These are phyloP conservation scores for Neophaeococcomyces mojaviensis DNA, from an alignment of 2,329 filamentous ascomycete genomes.

Conservation along the genomic window DNA sequence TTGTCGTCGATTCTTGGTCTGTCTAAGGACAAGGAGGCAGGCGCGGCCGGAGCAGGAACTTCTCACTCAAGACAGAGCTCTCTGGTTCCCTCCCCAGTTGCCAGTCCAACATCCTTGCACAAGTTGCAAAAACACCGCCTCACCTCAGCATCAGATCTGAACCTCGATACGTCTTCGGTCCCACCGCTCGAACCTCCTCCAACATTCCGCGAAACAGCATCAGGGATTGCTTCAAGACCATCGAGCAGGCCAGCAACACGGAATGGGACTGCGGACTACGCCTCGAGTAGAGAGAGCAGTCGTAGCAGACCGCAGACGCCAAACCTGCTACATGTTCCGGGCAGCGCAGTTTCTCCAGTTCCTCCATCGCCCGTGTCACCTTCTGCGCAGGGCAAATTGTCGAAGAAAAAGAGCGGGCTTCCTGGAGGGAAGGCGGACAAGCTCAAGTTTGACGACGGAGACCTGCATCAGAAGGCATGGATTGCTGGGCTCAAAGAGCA, in stretches of 20 bases:
- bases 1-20: conserved; percentile 20
- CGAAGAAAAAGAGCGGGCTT: conserved; percentile 39
- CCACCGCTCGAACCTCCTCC: conserved; percentile 33
- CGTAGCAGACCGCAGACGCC: conserved; percentile 22
- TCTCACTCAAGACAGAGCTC: background rate
- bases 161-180: conserved; percentile 9
- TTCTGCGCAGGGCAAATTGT: conserved; percentile 7
- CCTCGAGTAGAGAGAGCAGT: conserved; percentile 16
- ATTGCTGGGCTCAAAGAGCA: conserved; percentile 51
- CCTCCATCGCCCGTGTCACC: conserved; percentile 15
- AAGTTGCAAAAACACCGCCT: conserved; percentile 17
- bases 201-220: conserved; percentile 27
- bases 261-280: conserved; percentile 21
- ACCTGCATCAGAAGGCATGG: conserved; percentile 43
- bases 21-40: conserved; percentile 15
- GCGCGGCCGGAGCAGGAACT: background rate
- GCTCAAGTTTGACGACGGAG: conserved; percentile 26
- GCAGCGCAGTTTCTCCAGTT: conserved; percentile 10
- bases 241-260: conserved; percentile 22
- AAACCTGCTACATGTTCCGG: conserved; percentile 12
- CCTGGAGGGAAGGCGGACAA: conserved; percentile 29
- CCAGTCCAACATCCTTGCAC: conserved; percentile 3
- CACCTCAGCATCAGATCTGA: conserved; percentile 14
- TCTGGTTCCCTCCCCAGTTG: conserved; percentile 9
- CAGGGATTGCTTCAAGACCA: conserved; percentile 2